Conservation (phyloP, 1,139 yeast species). For the Candida pseudoviswanathii region DNA sequence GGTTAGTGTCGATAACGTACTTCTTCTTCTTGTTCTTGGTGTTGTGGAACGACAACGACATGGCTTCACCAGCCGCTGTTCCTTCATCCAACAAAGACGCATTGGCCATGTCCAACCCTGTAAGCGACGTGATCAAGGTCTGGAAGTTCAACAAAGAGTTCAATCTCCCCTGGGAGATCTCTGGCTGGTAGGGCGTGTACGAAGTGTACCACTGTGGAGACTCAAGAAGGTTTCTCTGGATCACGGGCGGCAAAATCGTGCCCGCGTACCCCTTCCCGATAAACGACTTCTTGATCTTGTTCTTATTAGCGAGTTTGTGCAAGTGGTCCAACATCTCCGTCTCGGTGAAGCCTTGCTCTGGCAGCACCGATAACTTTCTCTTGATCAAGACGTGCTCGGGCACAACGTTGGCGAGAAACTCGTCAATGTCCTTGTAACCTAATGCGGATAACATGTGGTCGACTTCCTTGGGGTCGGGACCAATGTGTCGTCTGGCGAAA, state of each 20-base stretch:
- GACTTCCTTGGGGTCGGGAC: conserved; percentile 72
- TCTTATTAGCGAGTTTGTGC: conserved; percentile 69
- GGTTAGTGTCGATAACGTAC: conserved; percentile 72
- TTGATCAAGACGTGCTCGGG: conserved; percentile 75
- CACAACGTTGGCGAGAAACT: conserved; percentile 71
- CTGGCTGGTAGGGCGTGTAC: conserved; percentile 98
- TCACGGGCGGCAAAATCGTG: conserved; percentile 86
- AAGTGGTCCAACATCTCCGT: conserved; percentile 75
- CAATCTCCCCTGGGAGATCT: conserved; percentile 93
- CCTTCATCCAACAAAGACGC: conserved; percentile 96
- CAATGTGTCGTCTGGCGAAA: conserved; percentile 88
- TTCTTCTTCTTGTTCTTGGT: conserved; percentile 65
- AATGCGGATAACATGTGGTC: conserved; percentile 63
- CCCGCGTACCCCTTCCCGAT: conserved; percentile 97
- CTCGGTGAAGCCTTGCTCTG: conserved; percentile 77
- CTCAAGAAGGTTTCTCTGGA: conserved; percentile 88
- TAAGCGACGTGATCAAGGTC: conserved; percentile 83
- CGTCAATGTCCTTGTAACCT: conserved; percentile 68
- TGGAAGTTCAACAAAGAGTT: conserved; percentile 89
- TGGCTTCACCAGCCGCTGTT: conserved; percentile 97
- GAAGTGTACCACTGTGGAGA: conserved; percentile 98
- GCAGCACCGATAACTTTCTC: conserved; percentile 63
- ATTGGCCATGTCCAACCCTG: conserved; percentile 91
- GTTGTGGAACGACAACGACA: conserved; percentile 78
- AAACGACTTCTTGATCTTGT: conserved; percentile 68